Base-by-base conservation (phyloP, 345 rosid genomes). In the Eucalyptus polyanthemos region DNA sequence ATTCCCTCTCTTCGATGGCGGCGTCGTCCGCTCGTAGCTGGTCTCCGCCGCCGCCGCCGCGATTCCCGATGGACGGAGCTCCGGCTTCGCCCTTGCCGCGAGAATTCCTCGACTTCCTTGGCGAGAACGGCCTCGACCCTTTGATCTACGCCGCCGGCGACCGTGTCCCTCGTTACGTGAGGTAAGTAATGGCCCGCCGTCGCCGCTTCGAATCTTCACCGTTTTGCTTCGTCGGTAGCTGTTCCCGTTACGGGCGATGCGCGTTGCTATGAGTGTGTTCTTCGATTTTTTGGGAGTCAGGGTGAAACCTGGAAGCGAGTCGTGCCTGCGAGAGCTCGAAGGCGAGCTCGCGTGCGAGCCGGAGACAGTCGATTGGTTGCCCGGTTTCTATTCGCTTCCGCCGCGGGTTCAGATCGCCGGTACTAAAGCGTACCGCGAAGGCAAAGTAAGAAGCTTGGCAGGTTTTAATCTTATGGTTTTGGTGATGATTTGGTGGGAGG, bases 141-240 rank as follows among this genome's bases (percentile, higher is more conserved):
- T 94, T 95, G 15, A 94, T 98, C 88, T 98, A 98, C 62, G 72
- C 92, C 29, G 87, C 92, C 29, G 89, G 87, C 58, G 94, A 94
- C 89, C 90, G 95, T n/a, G 88, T 91, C 65, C 99, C 98, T 90
- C 99, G 99, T 44, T 97, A 97, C 85, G 90, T 97, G 88, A 94
- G 99, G 98, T 95, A 89, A 25, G 88, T 34, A 87, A 53, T 53
- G 47, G 67, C 11, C 69, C 2, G 1, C 31, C 40, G 50, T 50
- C 40, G 88, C 10, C 54, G 60, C 88, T 56, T 25, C 62, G 62
- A 44, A 19, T 31, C 80, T 34, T 86, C 31, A n/a, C 50, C 13
- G 87, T 3, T 56, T 56, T 56, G 62, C 62, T 56, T 56, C 62
- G 29, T 56, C 62, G 14, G 58, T n/a, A 47, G 72, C 37, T 62